A percentile compares a stretch with the other conserved stretches of the same genome.
Evolutionary conservation across 768 basidiomycete genomes (phyloP).

Genomic region (Gelatoporia subvermispora): DNA sequence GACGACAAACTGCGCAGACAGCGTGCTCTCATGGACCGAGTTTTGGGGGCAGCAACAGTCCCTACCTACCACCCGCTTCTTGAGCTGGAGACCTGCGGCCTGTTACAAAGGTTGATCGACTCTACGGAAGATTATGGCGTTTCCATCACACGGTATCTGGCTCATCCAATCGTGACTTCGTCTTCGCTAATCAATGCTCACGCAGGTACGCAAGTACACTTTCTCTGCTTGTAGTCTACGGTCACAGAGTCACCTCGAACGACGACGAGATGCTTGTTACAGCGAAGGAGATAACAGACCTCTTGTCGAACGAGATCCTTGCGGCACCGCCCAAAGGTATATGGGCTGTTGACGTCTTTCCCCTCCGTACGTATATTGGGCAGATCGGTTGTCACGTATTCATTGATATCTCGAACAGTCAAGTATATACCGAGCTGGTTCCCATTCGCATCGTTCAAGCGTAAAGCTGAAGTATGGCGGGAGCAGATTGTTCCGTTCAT

Average conservation of each 20-base stretch:
- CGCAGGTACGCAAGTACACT: not conserved
- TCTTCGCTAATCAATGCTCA: not conserved
- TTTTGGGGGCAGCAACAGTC: not conserved
- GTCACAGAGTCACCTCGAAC: slow-evolving; percentile 5
- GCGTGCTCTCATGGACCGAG: not conserved
- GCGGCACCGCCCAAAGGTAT: slow-evolving; percentile 1
- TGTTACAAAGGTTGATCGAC: not conserved
- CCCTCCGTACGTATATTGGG: slow-evolving; percentile 9
- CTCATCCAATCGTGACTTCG: no score
- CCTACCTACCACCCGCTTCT: not conserved
- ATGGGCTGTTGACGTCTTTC: slow-evolving; percentile 11
- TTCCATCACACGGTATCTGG: not conserved
- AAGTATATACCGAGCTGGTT: slow-evolving; percentile 25
- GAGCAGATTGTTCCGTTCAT: no score
- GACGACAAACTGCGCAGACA: not conserved
- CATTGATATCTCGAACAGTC: slow-evolving; percentile 8
- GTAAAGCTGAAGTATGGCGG: slow-evolving; percentile 12
- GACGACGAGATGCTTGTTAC: slow-evolving; percentile 13
- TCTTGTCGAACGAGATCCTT: slow-evolving; percentile 5
- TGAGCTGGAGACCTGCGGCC: not conserved
- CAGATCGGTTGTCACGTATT: no score
- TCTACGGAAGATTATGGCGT: not conserved
- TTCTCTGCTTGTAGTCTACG: not conserved
- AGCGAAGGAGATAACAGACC: slow-evolving; percentile 15
- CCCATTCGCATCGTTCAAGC: slow-evolving; percentile 22